Percentiles rank a stretch among this genome's conserved stretches.
These are phyloP conservation scores for Bombardia bombarda DNA, from an alignment of 495 filamentous ascomycete genomes.

Conservation along the genomic window DNA sequence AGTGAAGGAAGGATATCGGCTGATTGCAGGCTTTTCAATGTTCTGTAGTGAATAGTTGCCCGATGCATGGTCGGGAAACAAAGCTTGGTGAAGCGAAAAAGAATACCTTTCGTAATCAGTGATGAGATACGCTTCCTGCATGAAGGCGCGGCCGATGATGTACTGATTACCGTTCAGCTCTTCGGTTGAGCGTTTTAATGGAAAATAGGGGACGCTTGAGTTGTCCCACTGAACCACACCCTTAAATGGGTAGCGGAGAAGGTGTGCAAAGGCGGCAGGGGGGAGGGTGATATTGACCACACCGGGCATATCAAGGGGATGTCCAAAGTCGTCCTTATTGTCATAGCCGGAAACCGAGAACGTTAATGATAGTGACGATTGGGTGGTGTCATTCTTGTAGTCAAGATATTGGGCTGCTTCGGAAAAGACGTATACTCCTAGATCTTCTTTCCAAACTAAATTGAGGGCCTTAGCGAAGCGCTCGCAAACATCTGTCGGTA, in stretches of 20 bases:
- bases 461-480: constrained; percentile 53
- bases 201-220: constrained; percentile 51
- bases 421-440: constrained; percentile 34
- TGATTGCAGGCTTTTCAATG: constrained; percentile 39
- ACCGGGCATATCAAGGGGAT: constrained; percentile 33
- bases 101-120: constrained; percentile 55
- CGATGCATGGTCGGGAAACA: constrained; percentile 37
- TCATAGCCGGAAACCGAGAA: constrained; percentile 49
- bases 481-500: constrained; percentile 53
- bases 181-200: constrained; percentile 39
- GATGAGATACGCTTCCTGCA: constrained; percentile 64
- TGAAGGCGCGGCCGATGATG: constrained; percentile 60
- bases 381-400: constrained; percentile 17
- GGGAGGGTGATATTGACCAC: constrained; percentile 56
- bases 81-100: constrained; percentile 53
- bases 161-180: constrained; percentile 42
- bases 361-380: constrained; percentile 47
- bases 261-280: constrained; percentile 54
- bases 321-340: constrained; percentile 35
- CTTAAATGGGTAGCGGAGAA: constrained; percentile 49
- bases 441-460: constrained; percentile 46
- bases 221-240: constrained; percentile 36
- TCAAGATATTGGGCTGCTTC: constrained; percentile 26
- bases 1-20: constrained; percentile 31
- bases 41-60: constrained; percentile 38